Evolutionary conservation across 2,329 filamentous ascomycete species (phyloP).

Genomic region (Monilinia polystroma): DNA sequence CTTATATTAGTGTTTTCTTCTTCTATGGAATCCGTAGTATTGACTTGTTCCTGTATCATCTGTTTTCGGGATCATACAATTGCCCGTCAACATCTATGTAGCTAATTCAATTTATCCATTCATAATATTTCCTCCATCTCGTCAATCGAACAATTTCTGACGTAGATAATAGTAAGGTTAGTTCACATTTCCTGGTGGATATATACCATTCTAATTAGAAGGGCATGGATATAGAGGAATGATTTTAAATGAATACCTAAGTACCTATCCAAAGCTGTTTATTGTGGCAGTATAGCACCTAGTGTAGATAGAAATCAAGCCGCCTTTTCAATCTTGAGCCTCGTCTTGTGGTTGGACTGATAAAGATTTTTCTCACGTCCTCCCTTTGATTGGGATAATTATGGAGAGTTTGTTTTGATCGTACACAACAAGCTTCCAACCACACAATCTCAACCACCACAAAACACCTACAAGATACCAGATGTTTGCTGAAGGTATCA

Average conservation of each 20-base stretch:
- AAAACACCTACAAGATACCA: background rate
- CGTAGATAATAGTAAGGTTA: background rate
- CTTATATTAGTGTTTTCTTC: background rate
- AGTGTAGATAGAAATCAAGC: conserved; percentile 1
- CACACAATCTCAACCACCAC: background rate
- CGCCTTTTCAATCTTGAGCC: background rate
- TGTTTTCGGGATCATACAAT: background rate
- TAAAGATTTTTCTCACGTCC: background rate
- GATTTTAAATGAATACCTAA: background rate
- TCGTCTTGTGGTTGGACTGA: background rate
- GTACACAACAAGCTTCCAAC: background rate
- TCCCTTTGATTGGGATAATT: background rate
- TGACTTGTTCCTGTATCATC: background rate
- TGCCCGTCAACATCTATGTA: conserved; percentile 8
- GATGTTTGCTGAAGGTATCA: background rate
- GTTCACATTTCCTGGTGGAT: background rate
- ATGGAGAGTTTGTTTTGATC: conserved; percentile 9
- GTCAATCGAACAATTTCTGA: background rate
- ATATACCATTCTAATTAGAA: background rate
- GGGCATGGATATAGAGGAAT: background rate
- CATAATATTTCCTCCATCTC: background rate
- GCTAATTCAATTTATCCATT: background rate
- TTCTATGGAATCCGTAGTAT: background rate
- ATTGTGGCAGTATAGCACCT: too few relatives aligned
- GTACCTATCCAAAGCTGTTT: background rate